These are phyloP conservation scores for Marasmius sp. DNA, from an alignment of 1,284 basidiomycete genomes.

Conservation along the genomic window DNA sequence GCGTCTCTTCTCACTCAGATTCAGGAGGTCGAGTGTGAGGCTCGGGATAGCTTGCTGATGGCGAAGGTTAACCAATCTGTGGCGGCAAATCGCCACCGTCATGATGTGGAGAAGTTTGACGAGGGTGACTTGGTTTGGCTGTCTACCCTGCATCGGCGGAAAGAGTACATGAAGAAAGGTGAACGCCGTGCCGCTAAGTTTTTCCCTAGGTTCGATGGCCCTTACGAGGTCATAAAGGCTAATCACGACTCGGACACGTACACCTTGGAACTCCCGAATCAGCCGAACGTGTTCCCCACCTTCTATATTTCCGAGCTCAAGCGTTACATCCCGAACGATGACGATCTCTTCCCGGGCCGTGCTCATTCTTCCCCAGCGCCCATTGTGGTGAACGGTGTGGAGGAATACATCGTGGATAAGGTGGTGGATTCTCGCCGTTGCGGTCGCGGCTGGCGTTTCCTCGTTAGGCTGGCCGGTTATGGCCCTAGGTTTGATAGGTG, in stretches of 20 bases:
- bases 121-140: too few relatives aligned
- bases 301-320: conserved; percentile 18
- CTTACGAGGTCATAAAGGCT: conserved; percentile 10
- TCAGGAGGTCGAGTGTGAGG: not conserved
- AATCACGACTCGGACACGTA: too few relatives aligned
- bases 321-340: conserved; percentile 10
- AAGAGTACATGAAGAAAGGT: not conserved
- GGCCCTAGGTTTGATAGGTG: conserved; percentile 9
- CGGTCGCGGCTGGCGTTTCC: conserved; percentile 8
- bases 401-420: conserved; percentile 6
- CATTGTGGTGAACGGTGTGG: not conserved
- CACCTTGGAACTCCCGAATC: too few relatives aligned
- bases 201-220: conserved; percentile 16
- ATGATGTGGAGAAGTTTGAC: not conserved
- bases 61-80: conserved; percentile 3
- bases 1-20: not conserved
- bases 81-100: not conserved
- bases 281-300: conserved; percentile 16
- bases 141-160: not conserved
- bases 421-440: conserved; percentile 4
- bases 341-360: conserved; percentile 1
- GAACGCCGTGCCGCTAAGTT: conserved; percentile 17
- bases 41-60: not conserved
- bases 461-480: conserved; percentile 10
- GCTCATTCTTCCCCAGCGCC: not conserved